Base-by-base conservation (phyloP, 2,329 filamentous ascomycete genomes). In the Apiospora marii region DNA sequence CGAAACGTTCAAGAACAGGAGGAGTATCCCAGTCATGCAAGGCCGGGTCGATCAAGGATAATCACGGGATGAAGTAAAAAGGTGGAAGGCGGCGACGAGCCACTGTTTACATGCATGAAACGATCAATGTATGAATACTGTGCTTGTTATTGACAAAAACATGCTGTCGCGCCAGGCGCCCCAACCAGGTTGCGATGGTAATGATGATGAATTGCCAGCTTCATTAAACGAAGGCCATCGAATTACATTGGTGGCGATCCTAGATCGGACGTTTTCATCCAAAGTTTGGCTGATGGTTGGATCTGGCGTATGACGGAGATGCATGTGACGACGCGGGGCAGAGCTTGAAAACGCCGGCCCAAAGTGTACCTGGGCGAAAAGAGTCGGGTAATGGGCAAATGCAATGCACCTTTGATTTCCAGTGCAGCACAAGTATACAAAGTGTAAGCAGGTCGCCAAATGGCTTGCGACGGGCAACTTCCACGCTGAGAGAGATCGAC, bases 281-380 rank as follows among this genome's bases (percentile, higher is more conserved):
- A 64, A 41, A 64, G 58, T 64, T 64, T 22, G 41, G 41, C 30
- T 12, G 34, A 13, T 41, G 58, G 58, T 64, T 64, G 58, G 58
- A 41, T 41, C 58, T 64, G 30, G 58, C 34, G 58, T 41, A 64
- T 64, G 58, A 41, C 34, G 58, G 24, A 5, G 58, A 41, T n/a
- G 58, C 58, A 64, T 64, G 58, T 64, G 58, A 64, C 34, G 58
- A n/a, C 58, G 58, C 58, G 58, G 58, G 58, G 58, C 58, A 64
- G 58, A 64, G 58, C 58, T 64, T 64, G 58, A 64, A 64, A 64
- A 64, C 58, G 58, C 58, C 58, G 58, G 30, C 22, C 58, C 22
- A 64, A 64, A 64, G 58, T 64, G 34, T 64, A 41, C 30, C 58
- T 64, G 41, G 58, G 34, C 19, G 41, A 41, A 64, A 22, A 49